Percentiles rank a stretch among this genome's conserved stretches.
Conservation (phyloP, 139 green algal genomes). For the Chlorella ohadii region DNA sequence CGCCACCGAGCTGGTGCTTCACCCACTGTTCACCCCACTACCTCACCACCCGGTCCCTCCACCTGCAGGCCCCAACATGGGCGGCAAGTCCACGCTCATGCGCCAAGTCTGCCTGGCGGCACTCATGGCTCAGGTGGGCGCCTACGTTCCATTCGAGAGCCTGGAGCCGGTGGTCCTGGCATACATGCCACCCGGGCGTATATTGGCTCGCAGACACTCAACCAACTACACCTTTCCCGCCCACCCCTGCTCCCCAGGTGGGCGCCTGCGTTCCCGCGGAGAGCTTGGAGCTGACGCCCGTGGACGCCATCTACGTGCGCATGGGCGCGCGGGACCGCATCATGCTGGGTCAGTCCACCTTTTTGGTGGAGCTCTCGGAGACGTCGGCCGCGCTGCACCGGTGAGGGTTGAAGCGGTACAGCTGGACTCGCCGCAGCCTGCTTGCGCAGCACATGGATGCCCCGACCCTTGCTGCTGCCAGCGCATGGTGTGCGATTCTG, state of each 20-base stretch:
- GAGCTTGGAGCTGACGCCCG: constrained; percentile 75
- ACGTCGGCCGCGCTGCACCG: constrained; percentile 87
- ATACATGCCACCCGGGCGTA: too few relatives aligned
- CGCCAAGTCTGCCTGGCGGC: constrained; percentile 91
- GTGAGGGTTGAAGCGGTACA: neutral
- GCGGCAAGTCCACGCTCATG: constrained; percentile 96
- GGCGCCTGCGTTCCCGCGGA: constrained; percentile 91
- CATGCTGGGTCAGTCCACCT: constrained; percentile 94
- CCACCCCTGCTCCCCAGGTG: constrained; percentile 59
- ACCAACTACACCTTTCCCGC: neutral
- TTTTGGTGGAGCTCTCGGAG: constrained; percentile 97
- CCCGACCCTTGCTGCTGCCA: too few relatives aligned
- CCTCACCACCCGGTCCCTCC: too few relatives aligned
- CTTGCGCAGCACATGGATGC: too few relatives aligned
- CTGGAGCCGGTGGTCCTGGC: too few relatives aligned
- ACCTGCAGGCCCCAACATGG: constrained; percentile 96
- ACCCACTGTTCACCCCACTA: too few relatives aligned
- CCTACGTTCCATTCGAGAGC: constrained; percentile 85
- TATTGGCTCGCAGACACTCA: neutral
- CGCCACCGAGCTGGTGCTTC: too few relatives aligned
- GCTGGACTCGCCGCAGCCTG: too few relatives aligned
- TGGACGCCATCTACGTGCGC: constrained; percentile 94
- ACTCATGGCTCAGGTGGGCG: constrained; percentile 85
- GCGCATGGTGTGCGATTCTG: too few relatives aligned
- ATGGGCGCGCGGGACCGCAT: constrained; percentile 96